A percentile compares a stretch with the other conserved stretches of the same genome.
phyloP scores from a whole-genome alignment of 129 eudicot species.

The Flaveria brownii region DNA sequence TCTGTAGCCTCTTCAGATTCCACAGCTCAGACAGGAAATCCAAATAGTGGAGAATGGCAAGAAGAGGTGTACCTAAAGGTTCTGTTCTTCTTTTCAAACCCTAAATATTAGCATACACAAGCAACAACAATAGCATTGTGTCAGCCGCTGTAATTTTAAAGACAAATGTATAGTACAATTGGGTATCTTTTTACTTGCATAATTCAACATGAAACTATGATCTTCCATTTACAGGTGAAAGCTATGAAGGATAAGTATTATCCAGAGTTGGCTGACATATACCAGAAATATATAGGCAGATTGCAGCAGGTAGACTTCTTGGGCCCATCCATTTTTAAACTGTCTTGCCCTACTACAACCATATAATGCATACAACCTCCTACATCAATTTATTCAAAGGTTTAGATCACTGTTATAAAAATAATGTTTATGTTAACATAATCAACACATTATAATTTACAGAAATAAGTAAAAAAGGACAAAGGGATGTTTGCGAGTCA shows the following conservation, averaged over 20 bases:
- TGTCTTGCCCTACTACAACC: background rate
- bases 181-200: background rate
- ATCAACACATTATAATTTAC: background rate
- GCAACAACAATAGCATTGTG: background rate
- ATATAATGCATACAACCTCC: background rate
- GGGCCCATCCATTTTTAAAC: background rate
- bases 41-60: conserved; percentile 85
- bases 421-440: background rate
- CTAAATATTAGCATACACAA: conserved; percentile 4
- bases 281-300: conserved; percentile 62
- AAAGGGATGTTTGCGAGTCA: background rate
- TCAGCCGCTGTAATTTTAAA: background rate
- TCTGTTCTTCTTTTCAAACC: conserved; percentile 6
- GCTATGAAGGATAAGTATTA: conserved; percentile 79
- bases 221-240: conserved; percentile 64
- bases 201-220: background rate
- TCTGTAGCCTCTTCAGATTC: conserved; percentile 78
- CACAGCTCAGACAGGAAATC: conserved; percentile 76
- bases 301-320: conserved; percentile 63
- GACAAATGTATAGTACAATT: background rate
- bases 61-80: conserved; percentile 97
- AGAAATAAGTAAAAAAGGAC: background rate
- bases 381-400: background rate
- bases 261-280: conserved; percentile 61
- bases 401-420: background rate